phyloP scores from a whole-genome alignment of 306 rosid genomes.

The Crataegus laevigata region DNA sequence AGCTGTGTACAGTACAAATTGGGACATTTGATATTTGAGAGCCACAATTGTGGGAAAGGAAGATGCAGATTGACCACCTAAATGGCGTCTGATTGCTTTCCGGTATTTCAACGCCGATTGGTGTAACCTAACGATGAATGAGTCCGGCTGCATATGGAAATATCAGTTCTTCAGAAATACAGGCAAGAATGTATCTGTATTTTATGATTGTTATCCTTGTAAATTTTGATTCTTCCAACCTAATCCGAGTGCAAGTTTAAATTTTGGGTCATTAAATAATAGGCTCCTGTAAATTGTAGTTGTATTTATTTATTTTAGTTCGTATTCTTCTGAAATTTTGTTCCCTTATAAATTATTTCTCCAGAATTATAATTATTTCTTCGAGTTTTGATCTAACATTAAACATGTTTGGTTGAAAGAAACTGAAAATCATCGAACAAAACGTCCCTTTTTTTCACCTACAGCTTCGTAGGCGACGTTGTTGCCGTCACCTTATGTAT shows the following conservation, averaged over 20 bases:
- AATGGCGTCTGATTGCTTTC: conserved; percentile 8
- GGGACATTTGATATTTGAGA: neutral
- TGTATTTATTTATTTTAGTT: neutral
- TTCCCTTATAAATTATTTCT: neutral
- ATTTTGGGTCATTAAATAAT: neutral
- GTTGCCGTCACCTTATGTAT: neutral
- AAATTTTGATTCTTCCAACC: conserved; percentile 34
- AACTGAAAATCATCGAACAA: too few species aligned
- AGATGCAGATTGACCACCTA: neutral
- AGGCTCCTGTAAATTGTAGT: neutral
- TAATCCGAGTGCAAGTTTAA: neutral
- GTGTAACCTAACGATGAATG: conserved; percentile 7
- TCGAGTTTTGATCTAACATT: neutral
- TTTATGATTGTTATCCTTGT: conserved; percentile 18
- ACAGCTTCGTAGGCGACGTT: too few species aligned
- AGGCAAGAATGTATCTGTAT: neutral
- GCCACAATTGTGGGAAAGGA: neutral
- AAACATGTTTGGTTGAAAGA: neutral
- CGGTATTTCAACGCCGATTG: conserved; percentile 13
- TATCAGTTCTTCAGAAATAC: neutral
- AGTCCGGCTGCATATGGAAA: neutral
- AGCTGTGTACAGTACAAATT: conserved; percentile 12
- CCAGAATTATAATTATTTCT: neutral
- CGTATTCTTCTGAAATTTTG: neutral
- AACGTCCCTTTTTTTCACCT: too few species aligned